Evolutionary conservation across 2,329 filamentous ascomycete species (phyloP).

Genomic region (Pseudocercospora pini-densiflorae): DNA sequence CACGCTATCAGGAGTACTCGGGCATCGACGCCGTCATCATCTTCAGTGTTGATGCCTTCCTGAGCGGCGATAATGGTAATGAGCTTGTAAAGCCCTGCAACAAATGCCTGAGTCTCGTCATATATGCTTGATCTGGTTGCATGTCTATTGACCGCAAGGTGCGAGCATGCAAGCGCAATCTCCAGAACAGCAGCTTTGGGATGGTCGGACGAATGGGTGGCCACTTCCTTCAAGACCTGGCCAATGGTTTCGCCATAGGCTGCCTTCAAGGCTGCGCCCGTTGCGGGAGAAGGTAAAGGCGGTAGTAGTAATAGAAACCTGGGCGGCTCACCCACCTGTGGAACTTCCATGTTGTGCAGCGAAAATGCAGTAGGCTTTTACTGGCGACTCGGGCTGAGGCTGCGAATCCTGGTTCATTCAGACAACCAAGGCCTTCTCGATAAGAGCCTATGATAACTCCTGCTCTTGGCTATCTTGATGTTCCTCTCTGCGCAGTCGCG

Average conservation of each 20-base stretch:
- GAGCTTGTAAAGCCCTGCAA: slow-evolving; percentile 79
- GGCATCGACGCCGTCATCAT: slow-evolving; percentile 73
- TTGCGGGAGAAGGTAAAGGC: slow-evolving; percentile 43
- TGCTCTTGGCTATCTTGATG: not conserved
- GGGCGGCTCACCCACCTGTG: slow-evolving; percentile 32
- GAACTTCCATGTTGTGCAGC: slow-evolving; percentile 9
- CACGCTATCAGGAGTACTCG: slow-evolving; percentile 76
- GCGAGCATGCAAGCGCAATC: slow-evolving; percentile 66
- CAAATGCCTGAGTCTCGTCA: slow-evolving; percentile 69
- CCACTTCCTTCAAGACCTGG: slow-evolving; percentile 48
- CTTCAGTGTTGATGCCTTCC: slow-evolving; percentile 65
- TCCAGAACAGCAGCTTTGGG: slow-evolving; percentile 54
- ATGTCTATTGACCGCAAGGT: slow-evolving; percentile 58
- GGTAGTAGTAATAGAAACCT: slow-evolving; percentile 51
- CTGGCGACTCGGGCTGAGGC: not conserved
- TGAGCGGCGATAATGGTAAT: slow-evolving; percentile 73
- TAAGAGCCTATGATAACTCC: no score
- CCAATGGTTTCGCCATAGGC: slow-evolving; percentile 49
- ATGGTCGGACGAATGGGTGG: slow-evolving; percentile 38
- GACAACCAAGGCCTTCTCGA: not conserved
- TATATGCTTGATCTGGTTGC: slow-evolving; percentile 64
- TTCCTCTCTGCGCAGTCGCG: not conserved
- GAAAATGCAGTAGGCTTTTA: not conserved
- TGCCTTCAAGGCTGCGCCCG: slow-evolving; percentile 47
- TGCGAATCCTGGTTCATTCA: not conserved